phyloP scores from a whole-genome alignment of 2,329 filamentous ascomycete species.

The Aspergillus floridensis region DNA sequence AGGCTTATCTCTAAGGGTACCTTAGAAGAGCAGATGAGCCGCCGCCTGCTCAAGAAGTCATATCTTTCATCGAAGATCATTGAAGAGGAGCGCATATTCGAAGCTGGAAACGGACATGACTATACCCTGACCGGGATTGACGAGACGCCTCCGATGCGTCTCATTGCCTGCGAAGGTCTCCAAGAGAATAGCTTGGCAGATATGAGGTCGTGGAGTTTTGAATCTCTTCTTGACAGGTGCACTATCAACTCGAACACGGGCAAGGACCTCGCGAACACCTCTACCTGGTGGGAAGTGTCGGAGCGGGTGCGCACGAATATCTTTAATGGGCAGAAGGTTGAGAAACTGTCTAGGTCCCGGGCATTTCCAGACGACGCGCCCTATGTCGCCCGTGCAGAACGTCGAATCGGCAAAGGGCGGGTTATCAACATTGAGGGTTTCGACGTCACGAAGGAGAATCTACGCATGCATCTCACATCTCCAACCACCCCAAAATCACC shows the following conservation, averaged over 20 bases:
- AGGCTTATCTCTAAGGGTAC: conserved; percentile 57
- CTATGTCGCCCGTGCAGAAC: neutral
- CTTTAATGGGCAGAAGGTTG: conserved; percentile 54
- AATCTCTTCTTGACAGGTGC: neutral
- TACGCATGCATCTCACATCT: neutral
- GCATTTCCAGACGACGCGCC: neutral
- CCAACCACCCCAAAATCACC: neutral
- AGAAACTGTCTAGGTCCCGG: conserved; percentile 24
- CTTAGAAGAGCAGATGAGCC: conserved; percentile 59
- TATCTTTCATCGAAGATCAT: conserved; percentile 62
- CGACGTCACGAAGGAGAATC: neutral
- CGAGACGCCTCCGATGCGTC: neutral
- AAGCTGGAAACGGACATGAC: neutral
- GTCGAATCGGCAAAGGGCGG: neutral
- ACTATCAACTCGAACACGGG: neutral
- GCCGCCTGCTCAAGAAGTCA: conserved; percentile 59
- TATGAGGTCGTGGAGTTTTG: neutral
- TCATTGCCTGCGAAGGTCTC: neutral
- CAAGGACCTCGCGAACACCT: neutral
- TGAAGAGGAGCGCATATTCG: conserved; percentile 34
- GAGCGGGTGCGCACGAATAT: conserved; percentile 58
- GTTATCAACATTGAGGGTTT: neutral
- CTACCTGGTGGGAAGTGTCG: conserved; percentile 55
- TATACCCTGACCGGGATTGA: neutral
- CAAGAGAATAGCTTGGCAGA: neutral